These are phyloP conservation scores for Penicillium macrosclerotiorum DNA, from an alignment of 495 filamentous ascomycete genomes.

Conservation along the genomic window DNA sequence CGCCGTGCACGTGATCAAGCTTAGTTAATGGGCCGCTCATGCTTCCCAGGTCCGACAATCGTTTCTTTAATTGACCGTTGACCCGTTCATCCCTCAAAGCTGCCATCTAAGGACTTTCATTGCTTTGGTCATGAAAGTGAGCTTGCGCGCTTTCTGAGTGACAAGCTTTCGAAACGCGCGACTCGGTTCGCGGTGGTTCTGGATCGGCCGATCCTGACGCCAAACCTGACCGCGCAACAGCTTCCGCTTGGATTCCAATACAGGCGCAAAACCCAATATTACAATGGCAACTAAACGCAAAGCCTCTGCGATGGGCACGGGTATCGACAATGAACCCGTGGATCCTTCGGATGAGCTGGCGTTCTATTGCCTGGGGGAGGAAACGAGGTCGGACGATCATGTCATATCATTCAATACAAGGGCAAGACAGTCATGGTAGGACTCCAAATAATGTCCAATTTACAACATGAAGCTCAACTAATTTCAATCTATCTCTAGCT, in stretches of 20 bases:
- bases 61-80: too few relatives aligned
- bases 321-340: slow-evolving; percentile 63
- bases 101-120: too few relatives aligned
- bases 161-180: not conserved
- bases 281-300: slow-evolving; percentile 76
- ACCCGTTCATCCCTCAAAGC: too few relatives aligned
- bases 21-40: too few relatives aligned
- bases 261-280: not conserved
- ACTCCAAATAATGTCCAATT: not conserved
- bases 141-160: slow-evolving; percentile 4
- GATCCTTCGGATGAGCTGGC: slow-evolving; percentile 84
- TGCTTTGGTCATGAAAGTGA: slow-evolving; percentile 2
- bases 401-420: slow-evolving; percentile 98
- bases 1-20: slow-evolving; percentile 18
- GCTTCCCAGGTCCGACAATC: too few relatives aligned
- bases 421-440: slow-evolving; percentile 96
- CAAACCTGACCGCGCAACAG: not conserved
- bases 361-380: slow-evolving; percentile 94
- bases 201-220: not conserved
- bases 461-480: slow-evolving; percentile 11
- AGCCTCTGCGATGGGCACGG: slow-evolving; percentile 60
- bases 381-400: slow-evolving; percentile 95
- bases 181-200: slow-evolving; percentile 9
- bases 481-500: slow-evolving; percentile 56
- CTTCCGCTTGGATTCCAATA: not conserved